Evolutionary conservation across 805 yeast genomes (phyloP).

Genomic region (Yamadazyma kitorensis): DNA sequence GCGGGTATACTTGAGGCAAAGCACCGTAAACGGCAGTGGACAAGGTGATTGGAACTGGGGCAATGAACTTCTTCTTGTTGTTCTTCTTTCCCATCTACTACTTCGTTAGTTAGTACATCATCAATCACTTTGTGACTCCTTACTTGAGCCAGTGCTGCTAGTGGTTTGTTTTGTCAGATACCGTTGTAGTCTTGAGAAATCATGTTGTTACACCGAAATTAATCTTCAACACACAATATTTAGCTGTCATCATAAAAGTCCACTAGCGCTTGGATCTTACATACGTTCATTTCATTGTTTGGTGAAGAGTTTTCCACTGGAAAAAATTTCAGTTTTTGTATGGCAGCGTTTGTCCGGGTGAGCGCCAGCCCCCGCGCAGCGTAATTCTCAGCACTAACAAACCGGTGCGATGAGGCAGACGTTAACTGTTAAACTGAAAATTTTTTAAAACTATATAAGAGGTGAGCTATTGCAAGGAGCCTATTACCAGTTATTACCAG

Average conservation of each 20-base stretch:
- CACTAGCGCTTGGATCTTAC: conserved; percentile 5
- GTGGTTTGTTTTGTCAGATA: no score
- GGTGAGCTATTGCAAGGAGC: conserved; percentile 54
- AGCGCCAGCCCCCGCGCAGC: background rate
- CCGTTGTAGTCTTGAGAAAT: conserved; percentile 95
- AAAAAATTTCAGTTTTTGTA: conserved; percentile 1
- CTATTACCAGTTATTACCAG: conserved; percentile 24
- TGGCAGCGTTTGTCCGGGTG: conserved; percentile 2
- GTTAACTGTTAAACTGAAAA: background rate
- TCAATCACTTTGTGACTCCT: conserved; percentile 3
- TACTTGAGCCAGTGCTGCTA: no score
- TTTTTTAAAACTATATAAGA: conserved; percentile 16
- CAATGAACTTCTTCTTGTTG: conserved; percentile 30
- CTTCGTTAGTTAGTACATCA: conserved; percentile 12
- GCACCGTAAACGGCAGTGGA: conserved; percentile 35
- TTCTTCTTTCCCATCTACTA: conserved; percentile 12
- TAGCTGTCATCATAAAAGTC: conserved; percentile 18
- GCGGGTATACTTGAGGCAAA: conserved; percentile 54
- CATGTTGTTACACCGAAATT: conserved; percentile 59
- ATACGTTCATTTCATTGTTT: background rate
- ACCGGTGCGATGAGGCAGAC: conserved; percentile 7
- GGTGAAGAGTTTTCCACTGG: background rate
- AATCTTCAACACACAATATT: conserved; percentile 22
- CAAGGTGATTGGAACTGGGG: conserved; percentile 58
- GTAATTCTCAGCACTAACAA: conserved; percentile 8